Percentiles rank a stretch among this genome's conserved stretches.
Conservation (phyloP, 2,329 filamentous ascomycete species). For the Cephalotrichum gorgonifer region DNA sequence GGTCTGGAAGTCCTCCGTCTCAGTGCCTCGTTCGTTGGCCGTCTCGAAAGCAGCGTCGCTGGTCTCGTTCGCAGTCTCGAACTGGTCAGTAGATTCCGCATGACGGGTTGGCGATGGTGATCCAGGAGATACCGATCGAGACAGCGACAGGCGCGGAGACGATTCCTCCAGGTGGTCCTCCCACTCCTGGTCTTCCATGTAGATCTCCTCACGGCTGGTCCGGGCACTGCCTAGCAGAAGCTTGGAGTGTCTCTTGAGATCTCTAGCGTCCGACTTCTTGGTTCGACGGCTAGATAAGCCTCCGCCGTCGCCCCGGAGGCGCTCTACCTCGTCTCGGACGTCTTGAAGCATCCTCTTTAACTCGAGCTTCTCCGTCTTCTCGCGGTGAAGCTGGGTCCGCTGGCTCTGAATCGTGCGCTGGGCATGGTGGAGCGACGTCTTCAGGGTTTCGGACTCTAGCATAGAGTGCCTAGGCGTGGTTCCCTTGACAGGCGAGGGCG, state of each 20-base stretch:
- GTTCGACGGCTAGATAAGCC: constrained; percentile 45
- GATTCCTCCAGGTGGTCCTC: constrained; percentile 73
- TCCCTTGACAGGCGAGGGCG: constrained; percentile 79
- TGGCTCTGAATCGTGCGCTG: constrained; percentile 95
- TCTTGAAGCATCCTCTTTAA: constrained; percentile 92
- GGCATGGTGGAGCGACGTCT: constrained; percentile 86
- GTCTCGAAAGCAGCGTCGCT: constrained; percentile 53
- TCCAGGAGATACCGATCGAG: constrained; percentile 32
- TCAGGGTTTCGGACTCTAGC: constrained; percentile 91
- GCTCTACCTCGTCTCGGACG: constrained; percentile 80
- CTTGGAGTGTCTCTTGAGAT: constrained; percentile 60
- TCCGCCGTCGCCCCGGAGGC: constrained; percentile 45
- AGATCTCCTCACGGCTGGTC: constrained; percentile 65
- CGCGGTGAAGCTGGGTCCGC: constrained; percentile 87
- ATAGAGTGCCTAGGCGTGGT: constrained; percentile 75
- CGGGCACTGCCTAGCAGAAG: constrained; percentile 69
- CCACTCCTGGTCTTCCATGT: constrained; percentile 70
- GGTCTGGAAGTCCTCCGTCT: constrained; percentile 92
- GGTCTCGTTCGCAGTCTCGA: constrained; percentile 74
- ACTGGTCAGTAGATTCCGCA: constrained; percentile 44
- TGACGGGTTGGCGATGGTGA: constrained; percentile 13
- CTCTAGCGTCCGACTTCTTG: constrained; percentile 52
- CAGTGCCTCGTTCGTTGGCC: constrained; percentile 70
- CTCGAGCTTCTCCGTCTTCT: constrained; percentile 98
- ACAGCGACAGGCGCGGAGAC: background rate